These are phyloP conservation scores for Neoscytalidium dimidiatum DNA, from an alignment of 2,329 filamentous ascomycete genomes.

Conservation along the genomic window DNA sequence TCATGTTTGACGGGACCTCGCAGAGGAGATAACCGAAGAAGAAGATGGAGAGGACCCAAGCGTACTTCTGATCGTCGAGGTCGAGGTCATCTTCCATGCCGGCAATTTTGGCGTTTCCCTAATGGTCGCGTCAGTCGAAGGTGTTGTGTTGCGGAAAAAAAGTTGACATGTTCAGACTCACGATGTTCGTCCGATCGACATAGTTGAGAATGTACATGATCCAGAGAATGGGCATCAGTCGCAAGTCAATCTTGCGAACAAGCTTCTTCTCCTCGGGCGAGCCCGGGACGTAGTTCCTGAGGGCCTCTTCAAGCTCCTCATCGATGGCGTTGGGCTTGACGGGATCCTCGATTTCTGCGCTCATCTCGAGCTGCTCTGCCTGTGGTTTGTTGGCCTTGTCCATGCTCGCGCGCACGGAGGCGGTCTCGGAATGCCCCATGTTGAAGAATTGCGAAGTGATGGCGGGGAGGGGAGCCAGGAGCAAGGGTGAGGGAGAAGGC, in stretches of 20 bases:
- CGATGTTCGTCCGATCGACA: conserved; percentile 68
- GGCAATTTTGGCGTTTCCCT: conserved; percentile 42
- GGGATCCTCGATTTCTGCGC: background rate
- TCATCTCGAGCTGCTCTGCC: conserved; percentile 15
- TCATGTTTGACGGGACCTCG: conserved; percentile 60
- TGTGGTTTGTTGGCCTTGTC: conserved; percentile 8
- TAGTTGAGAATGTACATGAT: conserved; percentile 80
- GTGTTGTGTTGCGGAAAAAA: background rate
- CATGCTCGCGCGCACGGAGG: conserved; percentile 1
- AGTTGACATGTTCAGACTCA: background rate
- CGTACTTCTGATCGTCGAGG: conserved; percentile 38
- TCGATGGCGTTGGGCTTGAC: conserved; percentile 1
- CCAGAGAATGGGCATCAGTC: conserved; percentile 69
- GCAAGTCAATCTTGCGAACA: conserved; percentile 69
- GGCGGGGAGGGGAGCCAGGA: background rate
- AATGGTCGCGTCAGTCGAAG: background rate
- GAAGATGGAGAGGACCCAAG: conserved; percentile 58
- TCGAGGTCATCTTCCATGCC: conserved; percentile 45
- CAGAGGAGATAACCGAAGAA: conserved; percentile 56
- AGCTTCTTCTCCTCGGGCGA: conserved; percentile 55
- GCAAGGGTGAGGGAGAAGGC: background rate
- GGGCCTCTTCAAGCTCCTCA: conserved; percentile 17
- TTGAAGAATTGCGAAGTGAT: background rate
- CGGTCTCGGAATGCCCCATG: background rate
- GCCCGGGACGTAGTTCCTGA: conserved; percentile 18